A percentile compares a stretch with the other conserved stretches of the same genome.
These are phyloP conservation scores for Odonthalia washingtoniensis DNA, from an alignment of 31 red algal species.

Conservation along the genomic window DNA sequence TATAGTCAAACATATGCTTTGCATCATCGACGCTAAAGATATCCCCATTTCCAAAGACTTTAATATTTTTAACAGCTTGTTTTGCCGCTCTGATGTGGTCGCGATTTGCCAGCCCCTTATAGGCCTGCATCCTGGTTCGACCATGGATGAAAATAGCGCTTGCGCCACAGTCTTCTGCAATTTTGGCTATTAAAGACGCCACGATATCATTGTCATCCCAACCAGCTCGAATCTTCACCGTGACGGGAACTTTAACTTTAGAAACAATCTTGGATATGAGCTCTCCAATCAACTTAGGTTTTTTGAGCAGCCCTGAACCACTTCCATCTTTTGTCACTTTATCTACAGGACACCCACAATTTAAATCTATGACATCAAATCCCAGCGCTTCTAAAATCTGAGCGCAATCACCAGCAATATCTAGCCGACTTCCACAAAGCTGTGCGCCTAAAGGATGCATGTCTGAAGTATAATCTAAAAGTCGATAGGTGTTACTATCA, in stretches of 20 bases:
- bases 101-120: conserved; percentile 8
- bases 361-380: conserved; percentile 66
- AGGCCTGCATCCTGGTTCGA: conserved; percentile 26
- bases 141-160: conserved; percentile 56
- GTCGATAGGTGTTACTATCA: conserved; percentile 3
- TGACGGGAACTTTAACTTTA: conserved; percentile 46
- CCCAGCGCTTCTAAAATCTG: background rate
- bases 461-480: background rate
- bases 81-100: conserved; percentile 45
- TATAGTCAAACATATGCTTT: conserved; percentile 38
- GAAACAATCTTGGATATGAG: conserved; percentile 33
- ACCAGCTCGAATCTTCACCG: conserved; percentile 68
- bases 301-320: conserved; percentile 49
- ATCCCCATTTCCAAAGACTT: conserved; percentile 80
- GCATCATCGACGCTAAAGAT: conserved; percentile 60
- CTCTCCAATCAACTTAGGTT: conserved; percentile 22
- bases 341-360: conserved; percentile 72
- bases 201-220: conserved; percentile 5
- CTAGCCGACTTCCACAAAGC: conserved; percentile 46
- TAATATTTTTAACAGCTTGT: conserved; percentile 46
- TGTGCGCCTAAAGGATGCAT: conserved; percentile 41
- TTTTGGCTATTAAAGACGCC: conserved; percentile 20
- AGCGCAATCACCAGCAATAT: conserved; percentile 21
- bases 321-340: conserved; percentile 68
- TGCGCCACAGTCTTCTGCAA: conserved; percentile 49